Evolutionary conservation across 2,329 filamentous ascomycete species (phyloP), one percentile per base, ranked within the genome.

Genomic region (Aspergillus proliferans): DNA sequence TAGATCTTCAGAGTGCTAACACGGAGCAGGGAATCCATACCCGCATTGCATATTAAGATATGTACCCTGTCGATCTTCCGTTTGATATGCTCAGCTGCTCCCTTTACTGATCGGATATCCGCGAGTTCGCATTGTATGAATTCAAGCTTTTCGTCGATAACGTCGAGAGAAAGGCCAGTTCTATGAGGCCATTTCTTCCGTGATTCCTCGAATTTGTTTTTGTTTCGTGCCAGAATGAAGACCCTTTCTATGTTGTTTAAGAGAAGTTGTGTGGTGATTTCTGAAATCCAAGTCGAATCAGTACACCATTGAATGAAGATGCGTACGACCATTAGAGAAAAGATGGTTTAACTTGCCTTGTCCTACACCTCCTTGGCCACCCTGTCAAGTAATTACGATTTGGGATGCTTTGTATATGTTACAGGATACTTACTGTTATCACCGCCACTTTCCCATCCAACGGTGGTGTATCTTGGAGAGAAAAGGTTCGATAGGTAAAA

Each of bases 1-100:
- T 22, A 44, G 12, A 14, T 30, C 6, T 0, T 45, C 15, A 19
- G 4, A 26, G 5, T 6, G 14, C 28, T 21, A n/a, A 14, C 34
- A 40, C 7, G 10, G 22, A 44, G 34, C 26, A 24, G 36, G 14
- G 4, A 43, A 30, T 28, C 34, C 49, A 41, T 54, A 63, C 64
- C 62, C 15, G 64, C 64, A 54, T 66, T 63, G 50, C 62, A 64
- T 41, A 67, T 51, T 41, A 69, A 52, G 15, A 67, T 61, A 49
- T 69, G 62, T 21, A 67, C 48, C 9, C 58, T 55, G 21, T 60
- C 50, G 9, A 60, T 58, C 30, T 52, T 46, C 24, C 46, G 44
- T 44, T 52, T 54, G 12, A 67, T 54, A 14, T 53, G 14, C 15
- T 58, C 45, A 7, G 58, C 60, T 6, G 57, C 58, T 2, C 51